Evolutionary conservation across 2,329 filamentous ascomycete species (phyloP).

Genomic region (Beauveria scarabaeidicola): DNA sequence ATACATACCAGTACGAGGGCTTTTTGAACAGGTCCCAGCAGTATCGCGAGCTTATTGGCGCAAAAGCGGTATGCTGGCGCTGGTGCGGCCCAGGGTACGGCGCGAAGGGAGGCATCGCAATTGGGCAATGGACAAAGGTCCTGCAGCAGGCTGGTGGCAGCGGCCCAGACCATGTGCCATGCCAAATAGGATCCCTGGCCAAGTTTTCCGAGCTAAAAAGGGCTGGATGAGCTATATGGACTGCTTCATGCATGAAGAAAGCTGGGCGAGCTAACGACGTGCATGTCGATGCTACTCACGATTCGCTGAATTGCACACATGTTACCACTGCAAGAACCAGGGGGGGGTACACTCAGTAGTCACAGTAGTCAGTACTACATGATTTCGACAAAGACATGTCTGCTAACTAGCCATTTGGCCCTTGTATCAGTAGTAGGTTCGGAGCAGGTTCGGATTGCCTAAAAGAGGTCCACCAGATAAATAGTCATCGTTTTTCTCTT

Average conservation of each 20-base stretch:
- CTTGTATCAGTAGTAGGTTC: not conserved
- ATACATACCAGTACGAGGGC: not conserved
- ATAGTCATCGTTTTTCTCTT: not conserved
- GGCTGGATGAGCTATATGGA: not conserved
- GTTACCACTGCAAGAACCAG: not conserved
- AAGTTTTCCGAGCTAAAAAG: not conserved
- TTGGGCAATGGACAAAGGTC: not conserved
- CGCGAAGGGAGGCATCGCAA: conserved; percentile 7
- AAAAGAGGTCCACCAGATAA: not conserved
- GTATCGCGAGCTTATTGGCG: conserved; percentile 6
- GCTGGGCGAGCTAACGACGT: not conserved
- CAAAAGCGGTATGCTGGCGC: conserved; percentile 6
- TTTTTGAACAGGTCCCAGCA: not conserved
- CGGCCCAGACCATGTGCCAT: conserved; percentile 1
- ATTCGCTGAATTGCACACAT: not conserved
- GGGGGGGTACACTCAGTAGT: not conserved
- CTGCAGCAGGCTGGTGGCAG: not conserved
- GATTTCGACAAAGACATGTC: not conserved
- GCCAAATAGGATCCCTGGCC: not conserved
- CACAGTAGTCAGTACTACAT: too few relatives aligned
- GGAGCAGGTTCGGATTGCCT: conserved; percentile 1
- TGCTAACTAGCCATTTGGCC: not conserved
- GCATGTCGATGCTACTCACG: not conserved
- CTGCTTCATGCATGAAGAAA: conserved; percentile 1
- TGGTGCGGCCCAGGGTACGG: conserved; percentile 8